Evolutionary conservation across 768 basidiomycete genomes (phyloP), one percentile per base, ranked within the genome.

Genomic region (Suillus subaureus): DNA sequence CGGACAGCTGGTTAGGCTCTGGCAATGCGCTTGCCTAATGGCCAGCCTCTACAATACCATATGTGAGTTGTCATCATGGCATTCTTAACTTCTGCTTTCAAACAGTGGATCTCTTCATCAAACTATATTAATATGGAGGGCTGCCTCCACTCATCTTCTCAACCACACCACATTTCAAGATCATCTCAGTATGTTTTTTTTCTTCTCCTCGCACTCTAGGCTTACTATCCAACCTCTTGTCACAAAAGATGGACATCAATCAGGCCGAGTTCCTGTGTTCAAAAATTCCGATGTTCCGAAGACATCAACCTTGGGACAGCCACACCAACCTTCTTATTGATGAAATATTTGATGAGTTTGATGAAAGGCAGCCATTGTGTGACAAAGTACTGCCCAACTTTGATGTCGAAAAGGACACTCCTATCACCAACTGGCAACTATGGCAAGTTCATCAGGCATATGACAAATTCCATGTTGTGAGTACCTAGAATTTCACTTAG

Each of bases 1-100:
- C 7, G 21, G 33, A 7, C 55, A 57, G 56, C 67, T 65, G 33
- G 33, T 63, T 37, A 62, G 61, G 28, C 51, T 65, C 26, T 61
- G 54, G 16, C 31, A 43, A 40, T 40, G 23, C 16, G 31, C 40
- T 42, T 40, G 4, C 33, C 33, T 35, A 35, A 35, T 6, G 33
- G 33, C 33, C 33, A 35, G 33, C 33, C 33, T 35, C 33, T 35
- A 35, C 39, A 39, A 39, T 39, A 39, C 39, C 39, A 39, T 39
- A 39, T 42, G 42, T 43, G 42, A 43, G 42, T 43, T 43, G 42
- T 43, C 42, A 43, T 43, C 42, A 43, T 3, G 42, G 42, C 42
- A 21, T 43, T 43, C 42, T 43, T 43, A 43, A 43, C 42, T 43
- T 42, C 40, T 42, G 16, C 6, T 42, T 42, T 42, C 6, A 6